Conservation (phyloP, 140 eudicot genomes). For the Erigeron philadelphicus region DNA sequence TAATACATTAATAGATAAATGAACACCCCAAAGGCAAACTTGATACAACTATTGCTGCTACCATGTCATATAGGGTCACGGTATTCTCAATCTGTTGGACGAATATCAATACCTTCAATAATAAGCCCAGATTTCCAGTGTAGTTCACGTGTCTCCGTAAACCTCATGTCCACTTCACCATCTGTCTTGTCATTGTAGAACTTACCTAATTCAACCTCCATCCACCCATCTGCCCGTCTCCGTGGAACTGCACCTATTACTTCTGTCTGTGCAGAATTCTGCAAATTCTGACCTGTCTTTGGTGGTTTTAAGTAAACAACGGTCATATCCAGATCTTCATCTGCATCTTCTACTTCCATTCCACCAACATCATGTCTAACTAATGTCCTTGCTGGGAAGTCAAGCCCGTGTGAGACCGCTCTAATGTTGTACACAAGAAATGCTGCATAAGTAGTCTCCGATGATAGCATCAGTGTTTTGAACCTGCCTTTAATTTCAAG, state of each 20-base stretch:
- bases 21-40: slow-evolving; percentile 17
- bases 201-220: slow-evolving; percentile 31
- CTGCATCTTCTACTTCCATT: not conserved
- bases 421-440: slow-evolving; percentile 46
- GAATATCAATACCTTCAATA: slow-evolving; percentile 43
- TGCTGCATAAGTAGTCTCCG: slow-evolving; percentile 47
- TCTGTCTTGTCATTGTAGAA: slow-evolving; percentile 21
- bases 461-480: slow-evolving; percentile 32
- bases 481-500: slow-evolving; percentile 47
- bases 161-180: slow-evolving; percentile 26
- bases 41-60: not conserved
- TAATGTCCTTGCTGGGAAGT: slow-evolving; percentile 25
- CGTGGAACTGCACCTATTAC: slow-evolving; percentile 20
- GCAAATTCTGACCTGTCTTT: not conserved
- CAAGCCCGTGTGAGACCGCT: slow-evolving; percentile 34
- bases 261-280: slow-evolving; percentile 13
- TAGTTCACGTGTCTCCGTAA: slow-evolving; percentile 28
- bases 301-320: slow-evolving; percentile 25
- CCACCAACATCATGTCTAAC: slow-evolving; percentile 26
- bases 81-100: slow-evolving; percentile 22
- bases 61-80: not conserved
- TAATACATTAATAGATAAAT: slow-evolving; percentile 6
- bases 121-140: slow-evolving; percentile 31
- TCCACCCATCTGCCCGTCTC: slow-evolving; percentile 32
- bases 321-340: slow-evolving; percentile 11